Evolutionary conservation across 495 filamentous ascomycete species (phyloP), one percentile per base, ranked within the genome.

Genomic region (Ramalina peruviana): DNA sequence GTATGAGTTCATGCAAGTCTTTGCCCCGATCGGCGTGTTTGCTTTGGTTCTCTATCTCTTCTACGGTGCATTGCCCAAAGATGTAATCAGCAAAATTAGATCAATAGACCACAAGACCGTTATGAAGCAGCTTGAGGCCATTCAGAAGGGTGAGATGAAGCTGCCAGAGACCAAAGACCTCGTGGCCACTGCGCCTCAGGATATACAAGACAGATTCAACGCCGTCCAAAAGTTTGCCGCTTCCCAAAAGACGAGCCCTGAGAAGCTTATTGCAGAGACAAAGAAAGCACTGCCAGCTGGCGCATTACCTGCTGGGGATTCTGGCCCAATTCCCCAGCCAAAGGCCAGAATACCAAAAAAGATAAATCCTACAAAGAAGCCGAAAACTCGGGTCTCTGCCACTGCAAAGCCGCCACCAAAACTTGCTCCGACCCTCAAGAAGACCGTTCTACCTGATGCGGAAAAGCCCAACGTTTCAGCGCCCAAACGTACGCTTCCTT

Each of bases 1-100:
- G 67, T 72, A 68, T 54, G 74, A 78, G 52, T 71, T 76, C 49
- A 48, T 71, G 17, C 68, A 70, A 53, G 67, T 77, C 7, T 78
- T 72, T 40, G 60, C 58, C n/a, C 58, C 58, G 3, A 54, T 62
- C 21, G 60, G 51, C 20, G 12, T 58, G 13, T 54, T 62, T 40
- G 60, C 58, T 30, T 36, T 62, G 11, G 57, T 61, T 10, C 39
- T 61, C 33, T 62, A 62, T 45, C 50, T 58, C 41, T 60, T 62
- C 27, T 62, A 62, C 33, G 57, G 57, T 16, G 54, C 58, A 16
- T 48, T 61, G 26, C 59, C 59, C 13, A 41, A 49, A 17, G 53
- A 54, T 13, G 43, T 61, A 13, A 43, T 54, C 37, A 51, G 43
- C 27, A 54, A 52, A 26, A 56, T 54, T 26, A 53, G 54, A 51